Evolutionary conservation across 345 rosid genomes (phyloP), one percentile per base, ranked within the genome.

Genomic region (Noccaea caerulescens): DNA sequence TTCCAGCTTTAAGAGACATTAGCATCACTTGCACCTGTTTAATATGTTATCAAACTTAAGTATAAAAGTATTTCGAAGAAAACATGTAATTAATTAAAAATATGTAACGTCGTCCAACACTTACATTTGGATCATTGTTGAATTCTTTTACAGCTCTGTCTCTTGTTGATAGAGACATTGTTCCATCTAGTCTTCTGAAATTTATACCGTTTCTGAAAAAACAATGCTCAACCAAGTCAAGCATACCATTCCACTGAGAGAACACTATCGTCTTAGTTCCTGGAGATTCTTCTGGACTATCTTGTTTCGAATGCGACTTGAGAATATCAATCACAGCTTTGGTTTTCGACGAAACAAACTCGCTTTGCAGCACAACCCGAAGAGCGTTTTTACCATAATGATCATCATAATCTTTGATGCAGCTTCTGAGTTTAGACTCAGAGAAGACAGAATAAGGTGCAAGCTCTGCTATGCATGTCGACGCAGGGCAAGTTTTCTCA

Each of bases 1-100:
- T 92, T 80, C 98, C 96, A 5, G 96, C 96, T 84, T 92, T 92
- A 36, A 92, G 75, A 0, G 98, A 92, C 93, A 92, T 92, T 75
- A 92, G 54, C 95, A 92, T 92, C 50, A 88, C 97, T 8, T 80
- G 71, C 18, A 90, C 83, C 98, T 92, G 87, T 70, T 43, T 12
- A 0, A 6, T 1, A 37, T 2, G 2, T 7, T 37, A 58, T 18
- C 3, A 27, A 25, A 37, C 42, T 37, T 39, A n/a, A n/a, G 12
- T 34, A 14, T 25, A 8, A n/a, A 13, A 5, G n/a, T n/a, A n/a
- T n/a, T n/a, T n/a, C 30, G 6, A 14, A 7, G 10, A 7, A 38
- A 34, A 52, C 41, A 50, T 38, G 12, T 13, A 20, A 3, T 10
- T 59, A n/a, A n/a, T n/a, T n/a, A n/a, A n/a, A n/a, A n/a, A n/a